Evolutionary conservation across 129 eudicot genomes (phyloP).

Genomic region (Chrysanthemum lavandulifolium): DNA sequence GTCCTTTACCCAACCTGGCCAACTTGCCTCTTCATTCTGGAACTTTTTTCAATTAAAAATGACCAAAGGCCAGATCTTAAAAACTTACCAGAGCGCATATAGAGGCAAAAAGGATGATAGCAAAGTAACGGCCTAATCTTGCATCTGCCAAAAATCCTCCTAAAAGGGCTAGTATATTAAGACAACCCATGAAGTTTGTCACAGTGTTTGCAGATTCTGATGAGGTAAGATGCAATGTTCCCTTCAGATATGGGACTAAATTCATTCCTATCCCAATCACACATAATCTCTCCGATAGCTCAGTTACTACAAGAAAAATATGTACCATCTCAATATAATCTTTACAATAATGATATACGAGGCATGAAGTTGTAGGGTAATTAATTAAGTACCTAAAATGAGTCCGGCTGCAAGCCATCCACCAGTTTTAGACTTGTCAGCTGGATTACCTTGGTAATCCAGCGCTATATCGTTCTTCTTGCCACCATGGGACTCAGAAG

Average conservation of each 20-base stretch:
- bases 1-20: not conserved
- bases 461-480: conserved; percentile 30
- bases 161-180: conserved; percentile 66
- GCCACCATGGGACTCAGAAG: conserved; percentile 31
- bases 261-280: conserved; percentile 57
- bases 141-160: conserved; percentile 83
- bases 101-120: conserved; percentile 62
- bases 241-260: conserved; percentile 68
- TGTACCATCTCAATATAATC: not conserved
- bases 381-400: conserved; percentile 54
- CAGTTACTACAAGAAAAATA: conserved; percentile 28
- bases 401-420: conserved; percentile 98
- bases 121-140: conserved; percentile 69
- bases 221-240: conserved; percentile 65
- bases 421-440: conserved; percentile 69
- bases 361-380: not conserved
- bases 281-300: conserved; percentile 18
- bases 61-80: not conserved
- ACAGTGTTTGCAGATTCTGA: conserved; percentile 72
- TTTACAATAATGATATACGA: not conserved
- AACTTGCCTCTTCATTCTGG: not conserved
- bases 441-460: conserved; percentile 69
- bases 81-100: conserved; percentile 54
- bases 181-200: conserved; percentile 83
- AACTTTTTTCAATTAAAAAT: not conserved